Conservation (phyloP, 139 green algal genomes). For the Coelastrella sp. region DNA sequence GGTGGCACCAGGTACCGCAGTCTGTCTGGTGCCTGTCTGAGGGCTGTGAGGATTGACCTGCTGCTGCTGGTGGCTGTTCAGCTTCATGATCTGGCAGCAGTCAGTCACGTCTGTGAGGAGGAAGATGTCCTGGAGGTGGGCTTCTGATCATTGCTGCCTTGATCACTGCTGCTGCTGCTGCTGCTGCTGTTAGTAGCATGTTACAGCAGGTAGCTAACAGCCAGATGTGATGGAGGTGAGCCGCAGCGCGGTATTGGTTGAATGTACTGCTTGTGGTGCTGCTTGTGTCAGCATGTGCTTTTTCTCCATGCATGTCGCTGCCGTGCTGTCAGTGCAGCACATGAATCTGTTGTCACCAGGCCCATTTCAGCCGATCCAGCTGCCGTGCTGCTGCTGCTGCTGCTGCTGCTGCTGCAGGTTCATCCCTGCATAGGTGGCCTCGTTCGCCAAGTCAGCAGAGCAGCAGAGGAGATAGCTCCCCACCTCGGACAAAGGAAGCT, state of each 20-base stretch:
- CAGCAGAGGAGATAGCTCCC: conserved; percentile 66
- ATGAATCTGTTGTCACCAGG: not conserved
- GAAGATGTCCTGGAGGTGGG: conserved; percentile 64
- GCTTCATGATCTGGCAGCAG: conserved; percentile 58
- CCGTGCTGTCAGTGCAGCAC: too few relatives aligned
- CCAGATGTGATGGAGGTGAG: too few relatives aligned
- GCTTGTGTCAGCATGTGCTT: too few relatives aligned
- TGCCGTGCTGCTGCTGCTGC: not conserved
- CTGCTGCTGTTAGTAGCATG: not conserved
- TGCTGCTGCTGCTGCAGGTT: conserved; percentile 12
- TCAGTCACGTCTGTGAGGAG: conserved; percentile 65
- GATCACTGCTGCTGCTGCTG: not conserved
- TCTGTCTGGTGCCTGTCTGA: conserved; percentile 60
- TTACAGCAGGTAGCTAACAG: too few relatives aligned
- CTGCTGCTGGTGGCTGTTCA: conserved; percentile 67
- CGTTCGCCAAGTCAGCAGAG: conserved; percentile 33
- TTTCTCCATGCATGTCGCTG: too few relatives aligned
- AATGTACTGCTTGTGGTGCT: too few relatives aligned
- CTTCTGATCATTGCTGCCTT: not conserved
- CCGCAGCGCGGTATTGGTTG: too few relatives aligned
- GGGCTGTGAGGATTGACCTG: conserved; percentile 74
- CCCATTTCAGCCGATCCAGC: not conserved
- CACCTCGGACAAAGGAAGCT: conserved; percentile 54
- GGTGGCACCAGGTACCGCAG: conserved; percentile 48
- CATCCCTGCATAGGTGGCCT: conserved; percentile 34